phyloP scores from a whole-genome alignment of 1,284 basidiomycete genomes.

The Afroboletus lepidellus region DNA sequence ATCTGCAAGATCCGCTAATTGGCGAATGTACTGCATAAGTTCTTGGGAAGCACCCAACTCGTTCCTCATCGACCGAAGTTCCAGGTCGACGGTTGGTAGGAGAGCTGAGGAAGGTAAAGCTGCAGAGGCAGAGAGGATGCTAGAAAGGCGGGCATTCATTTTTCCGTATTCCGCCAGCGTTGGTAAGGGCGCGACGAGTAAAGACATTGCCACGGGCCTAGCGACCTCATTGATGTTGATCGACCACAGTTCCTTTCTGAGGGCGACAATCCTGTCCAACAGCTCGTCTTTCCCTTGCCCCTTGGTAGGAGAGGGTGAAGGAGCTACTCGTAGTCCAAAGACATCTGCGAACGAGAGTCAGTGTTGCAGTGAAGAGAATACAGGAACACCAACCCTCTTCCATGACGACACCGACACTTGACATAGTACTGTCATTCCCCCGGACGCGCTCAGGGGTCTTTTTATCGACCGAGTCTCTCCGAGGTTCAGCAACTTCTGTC shows the following conservation, averaged over 20 bases:
- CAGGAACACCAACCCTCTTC: constrained; percentile 28
- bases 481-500: constrained; percentile 11
- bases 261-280: constrained; percentile 39
- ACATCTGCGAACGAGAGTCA: constrained; percentile 44
- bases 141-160: constrained; percentile 47
- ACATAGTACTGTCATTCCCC: neutral
- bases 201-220: constrained; percentile 37
- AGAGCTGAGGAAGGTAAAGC: constrained; percentile 46
- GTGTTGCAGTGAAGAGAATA: constrained; percentile 1
- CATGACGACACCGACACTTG: neutral
- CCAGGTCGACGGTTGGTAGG: constrained; percentile 45
- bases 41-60: constrained; percentile 55
- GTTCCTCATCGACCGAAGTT: constrained; percentile 56
- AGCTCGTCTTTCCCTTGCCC: constrained; percentile 38
- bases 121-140: constrained; percentile 45
- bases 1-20: constrained; percentile 51
- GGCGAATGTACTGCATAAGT: constrained; percentile 50
- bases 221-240: constrained; percentile 58
- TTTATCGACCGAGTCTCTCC: neutral
- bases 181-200: constrained; percentile 52
- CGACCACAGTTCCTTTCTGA: constrained; percentile 60
- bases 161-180: constrained; percentile 43
- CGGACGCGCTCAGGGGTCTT: neutral
- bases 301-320: constrained; percentile 33
- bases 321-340: constrained; percentile 47